These are phyloP conservation scores for Magnaporthales sp. DNA, from an alignment of 2,329 filamentous ascomycete species.

Conservation along the genomic window DNA sequence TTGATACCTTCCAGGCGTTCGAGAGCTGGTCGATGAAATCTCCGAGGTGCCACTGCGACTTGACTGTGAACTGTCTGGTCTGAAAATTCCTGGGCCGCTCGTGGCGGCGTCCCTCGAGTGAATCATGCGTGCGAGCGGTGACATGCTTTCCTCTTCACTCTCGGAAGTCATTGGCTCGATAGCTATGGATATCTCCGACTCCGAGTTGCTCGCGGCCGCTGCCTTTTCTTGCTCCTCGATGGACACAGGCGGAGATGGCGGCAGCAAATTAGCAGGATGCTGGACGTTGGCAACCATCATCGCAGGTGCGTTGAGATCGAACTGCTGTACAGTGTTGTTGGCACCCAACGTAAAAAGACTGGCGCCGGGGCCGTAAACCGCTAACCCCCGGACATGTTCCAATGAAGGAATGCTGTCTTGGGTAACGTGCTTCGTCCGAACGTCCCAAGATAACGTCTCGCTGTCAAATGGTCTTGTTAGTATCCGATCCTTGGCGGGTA, in stretches of 20 bases:
- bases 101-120: slow-evolving; percentile 40
- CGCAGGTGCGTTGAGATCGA: slow-evolving; percentile 78
- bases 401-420: slow-evolving; percentile 82
- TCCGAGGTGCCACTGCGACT: slow-evolving; percentile 54
- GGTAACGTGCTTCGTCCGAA: slow-evolving; percentile 93
- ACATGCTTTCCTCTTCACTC: slow-evolving; percentile 69
- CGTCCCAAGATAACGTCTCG: slow-evolving; percentile 92
- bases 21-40: slow-evolving; percentile 45
- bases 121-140: slow-evolving; percentile 67
- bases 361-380: slow-evolving; percentile 85
- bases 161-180: slow-evolving; percentile 56
- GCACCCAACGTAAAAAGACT: slow-evolving; percentile 83
- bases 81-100: neutral
- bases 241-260: slow-evolving; percentile 75
- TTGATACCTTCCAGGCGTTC: slow-evolving; percentile 38
- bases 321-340: slow-evolving; percentile 88
- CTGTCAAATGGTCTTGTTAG: slow-evolving; percentile 36
- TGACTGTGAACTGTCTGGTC: slow-evolving; percentile 49
- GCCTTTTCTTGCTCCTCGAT: slow-evolving; percentile 60
- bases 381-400: slow-evolving; percentile 70
- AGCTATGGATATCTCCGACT: slow-evolving; percentile 47
- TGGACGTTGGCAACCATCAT: slow-evolving; percentile 80
- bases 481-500: slow-evolving; percentile 11
- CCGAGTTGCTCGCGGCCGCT: slow-evolving; percentile 39
- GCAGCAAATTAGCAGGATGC: slow-evolving; percentile 69